Evolutionary conservation across 805 yeast genomes (phyloP).

Genomic region (Candida nemodendra): DNA sequence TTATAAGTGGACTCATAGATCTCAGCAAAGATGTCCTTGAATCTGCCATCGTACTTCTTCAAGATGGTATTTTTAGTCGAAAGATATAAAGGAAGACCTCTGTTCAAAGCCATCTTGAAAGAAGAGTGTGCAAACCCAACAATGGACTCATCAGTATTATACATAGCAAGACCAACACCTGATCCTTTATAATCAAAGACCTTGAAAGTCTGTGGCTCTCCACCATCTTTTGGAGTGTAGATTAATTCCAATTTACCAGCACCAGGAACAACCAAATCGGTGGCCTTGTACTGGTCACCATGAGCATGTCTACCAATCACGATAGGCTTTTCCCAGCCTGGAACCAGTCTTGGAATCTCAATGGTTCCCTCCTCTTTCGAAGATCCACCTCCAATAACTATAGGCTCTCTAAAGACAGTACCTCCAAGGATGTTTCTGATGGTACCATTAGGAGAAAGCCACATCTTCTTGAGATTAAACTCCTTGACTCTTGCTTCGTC

Average conservation of each 20-base stretch:
- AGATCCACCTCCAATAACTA: conserved; percentile 55
- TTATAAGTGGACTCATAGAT: conserved; percentile 60
- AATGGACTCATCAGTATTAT: conserved; percentile 78
- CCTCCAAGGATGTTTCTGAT: conserved; percentile 80
- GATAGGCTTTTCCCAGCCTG: conserved; percentile 80
- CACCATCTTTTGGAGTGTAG: conserved; percentile 62
- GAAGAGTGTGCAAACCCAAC: conserved; percentile 78
- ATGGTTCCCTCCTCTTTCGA: conserved; percentile 24
- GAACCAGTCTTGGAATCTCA: conserved; percentile 72
- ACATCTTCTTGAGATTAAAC: conserved; percentile 72
- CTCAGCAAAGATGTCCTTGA: conserved; percentile 75
- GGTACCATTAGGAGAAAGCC: conserved; percentile 85
- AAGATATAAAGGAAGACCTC: conserved; percentile 61
- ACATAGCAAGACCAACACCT: conserved; percentile 82
- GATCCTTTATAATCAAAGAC: conserved; percentile 64
- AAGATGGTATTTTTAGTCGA: conserved; percentile 80
- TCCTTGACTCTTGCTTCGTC: conserved; percentile 79
- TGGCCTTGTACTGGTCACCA: conserved; percentile 83
- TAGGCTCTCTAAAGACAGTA: conserved; percentile 82
- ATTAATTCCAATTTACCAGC: conserved; percentile 67
- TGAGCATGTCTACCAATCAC: conserved; percentile 85
- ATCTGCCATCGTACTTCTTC: conserved; percentile 79
- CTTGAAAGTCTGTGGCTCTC: conserved; percentile 43
- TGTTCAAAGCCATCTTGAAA: conserved; percentile 67
- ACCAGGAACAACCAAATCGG: conserved; percentile 64